These are phyloP conservation scores for Neoboletus brunneissimus DNA, from an alignment of 768 basidiomycete genomes.

Conservation along the genomic window DNA sequence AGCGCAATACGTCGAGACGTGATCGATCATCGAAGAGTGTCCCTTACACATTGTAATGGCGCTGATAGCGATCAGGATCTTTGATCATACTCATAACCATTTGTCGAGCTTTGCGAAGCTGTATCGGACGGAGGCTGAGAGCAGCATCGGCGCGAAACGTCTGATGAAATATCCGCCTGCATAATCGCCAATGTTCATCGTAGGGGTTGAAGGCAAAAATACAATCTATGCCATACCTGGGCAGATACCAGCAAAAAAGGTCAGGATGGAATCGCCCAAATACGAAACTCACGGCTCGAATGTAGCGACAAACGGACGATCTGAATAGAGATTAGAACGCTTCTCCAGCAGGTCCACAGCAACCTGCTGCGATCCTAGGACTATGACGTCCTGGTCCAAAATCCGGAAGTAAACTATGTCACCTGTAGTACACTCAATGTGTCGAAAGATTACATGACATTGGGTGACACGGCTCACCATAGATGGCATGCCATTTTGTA, in stretches of 20 bases:
- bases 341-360: not conserved
- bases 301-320: not conserved
- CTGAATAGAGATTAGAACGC: not conserved
- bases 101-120: constrained; percentile 3
- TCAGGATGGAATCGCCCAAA: not conserved
- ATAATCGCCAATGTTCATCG: constrained; percentile 4
- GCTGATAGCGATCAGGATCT: not conserved
- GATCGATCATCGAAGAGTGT: not conserved
- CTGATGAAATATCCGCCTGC: constrained; percentile 12
- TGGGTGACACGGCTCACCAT: not conserved
- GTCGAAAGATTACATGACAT: not conserved
- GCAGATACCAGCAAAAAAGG: not conserved
- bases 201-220: constrained; percentile 7
- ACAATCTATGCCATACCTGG: constrained; percentile 5
- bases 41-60: not conserved
- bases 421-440: not conserved
- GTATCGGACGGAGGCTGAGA: constrained; percentile 1
- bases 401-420: not conserved
- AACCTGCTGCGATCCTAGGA: not conserved
- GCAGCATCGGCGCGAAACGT: constrained; percentile 1
- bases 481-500: not conserved
- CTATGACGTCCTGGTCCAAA: not conserved
- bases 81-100: not conserved
- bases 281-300: not conserved
- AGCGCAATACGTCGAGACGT: not conserved